These are phyloP conservation scores for Bothriochloa decipiens DNA, from an alignment of 176 grass and related monocot genomes.

Conservation along the genomic window DNA sequence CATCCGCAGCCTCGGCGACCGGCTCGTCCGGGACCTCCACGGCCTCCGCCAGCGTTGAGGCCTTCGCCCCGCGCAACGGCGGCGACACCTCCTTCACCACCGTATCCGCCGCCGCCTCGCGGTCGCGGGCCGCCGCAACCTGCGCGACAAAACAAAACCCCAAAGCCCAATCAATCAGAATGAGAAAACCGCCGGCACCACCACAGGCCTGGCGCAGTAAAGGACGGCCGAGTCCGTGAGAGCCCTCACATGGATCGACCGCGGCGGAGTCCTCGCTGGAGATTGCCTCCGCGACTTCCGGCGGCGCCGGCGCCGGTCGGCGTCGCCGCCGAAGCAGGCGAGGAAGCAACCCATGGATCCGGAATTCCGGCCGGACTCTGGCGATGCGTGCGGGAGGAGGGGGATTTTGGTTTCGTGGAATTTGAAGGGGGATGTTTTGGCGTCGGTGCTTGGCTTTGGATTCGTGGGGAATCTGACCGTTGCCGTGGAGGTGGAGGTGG, in stretches of 20 bases:
- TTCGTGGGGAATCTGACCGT: slow-evolving; percentile 49
- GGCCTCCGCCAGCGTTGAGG: not conserved
- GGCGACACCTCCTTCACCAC: slow-evolving; percentile 37
- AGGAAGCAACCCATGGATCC: slow-evolving; percentile 91
- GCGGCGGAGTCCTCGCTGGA: slow-evolving; percentile 29
- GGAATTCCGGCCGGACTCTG: not conserved
- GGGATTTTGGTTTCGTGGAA: not conserved
- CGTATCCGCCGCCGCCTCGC: slow-evolving; percentile 3
- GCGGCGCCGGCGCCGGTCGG: slow-evolving; percentile 20
- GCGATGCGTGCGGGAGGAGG: not conserved
- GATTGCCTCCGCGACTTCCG: slow-evolving; percentile 25
- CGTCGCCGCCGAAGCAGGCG: slow-evolving; percentile 72
- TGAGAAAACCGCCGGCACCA: slow-evolving; percentile 22
- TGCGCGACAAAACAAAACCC: slow-evolving; percentile 23
- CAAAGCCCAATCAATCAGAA: not conserved
- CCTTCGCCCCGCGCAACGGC: slow-evolving; percentile 1
- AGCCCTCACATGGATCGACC: slow-evolving; percentile 38
- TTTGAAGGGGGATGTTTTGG: slow-evolving; percentile 13
- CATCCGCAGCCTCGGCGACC: not conserved
- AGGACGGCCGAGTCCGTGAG: not conserved
- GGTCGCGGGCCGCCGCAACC: slow-evolving; percentile 12
- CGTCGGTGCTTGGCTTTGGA: slow-evolving; percentile 11
- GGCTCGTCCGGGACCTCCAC: not conserved
- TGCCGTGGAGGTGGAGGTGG: not conserved
- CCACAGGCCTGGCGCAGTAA: not conserved